Base-by-base conservation (phyloP, 306 rosid genomes). In the Medicago arabica region DNA sequence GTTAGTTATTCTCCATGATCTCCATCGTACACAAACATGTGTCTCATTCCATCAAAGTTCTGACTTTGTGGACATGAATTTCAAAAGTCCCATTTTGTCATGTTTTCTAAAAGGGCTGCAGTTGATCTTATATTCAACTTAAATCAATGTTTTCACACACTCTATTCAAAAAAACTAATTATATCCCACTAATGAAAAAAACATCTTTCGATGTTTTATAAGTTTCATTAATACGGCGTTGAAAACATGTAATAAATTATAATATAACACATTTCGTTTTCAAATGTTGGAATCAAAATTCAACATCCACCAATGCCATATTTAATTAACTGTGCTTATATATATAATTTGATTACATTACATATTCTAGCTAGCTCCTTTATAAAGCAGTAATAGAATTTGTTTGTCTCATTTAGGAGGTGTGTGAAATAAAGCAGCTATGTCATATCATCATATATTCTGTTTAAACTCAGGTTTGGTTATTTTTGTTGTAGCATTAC, bases 381-480 rank as follows among this genome's bases (percentile, higher is more conserved):
- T 51, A 64, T 7, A 74, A 68, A 31, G 8, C 66, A 81, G 3
- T 7, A 47, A 36, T 44, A 44, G 75, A 53, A 11, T 19, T 19
- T 4, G 55, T 8, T 57, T 31, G 39, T 71, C 74, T 9, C 18
- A 39, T 70, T 41, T 28, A 40, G 53, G 25, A 67, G 80, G 75
- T 28, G 28, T 28, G 28, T 6, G 17, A n/a, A 64, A 74, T 41
- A 59, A 55, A 69, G 51, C 47, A 73, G 58, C 64, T 62, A 85
- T 88, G 90, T 62, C 64, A 6, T 34, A 73, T 19, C 19, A 69
- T 65, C 75, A 70, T 13, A 82, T 79, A 66, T 77, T 34, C 23
- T 44, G 75, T 67, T 63, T 17, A 9, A 73, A 60, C 7, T 31
- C 54, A 43, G 12, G 50, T 41, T 65, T 61, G 61, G 5, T 82